phyloP scores from a whole-genome alignment of 257 asterid species.

The Nicotiana sylvestris region DNA sequence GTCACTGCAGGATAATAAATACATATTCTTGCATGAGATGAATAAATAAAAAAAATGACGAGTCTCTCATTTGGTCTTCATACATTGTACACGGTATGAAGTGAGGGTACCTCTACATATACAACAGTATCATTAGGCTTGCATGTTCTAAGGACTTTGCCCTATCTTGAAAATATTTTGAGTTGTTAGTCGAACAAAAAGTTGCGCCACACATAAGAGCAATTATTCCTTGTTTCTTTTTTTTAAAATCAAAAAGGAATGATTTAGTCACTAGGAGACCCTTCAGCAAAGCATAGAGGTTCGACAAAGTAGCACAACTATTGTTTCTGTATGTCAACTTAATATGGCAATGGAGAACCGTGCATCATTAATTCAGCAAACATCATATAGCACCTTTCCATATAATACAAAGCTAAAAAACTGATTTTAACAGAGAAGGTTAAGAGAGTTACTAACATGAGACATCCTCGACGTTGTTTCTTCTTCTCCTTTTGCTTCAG shows the following conservation, averaged over 20 bases:
- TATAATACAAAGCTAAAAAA: background rate
- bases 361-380: background rate
- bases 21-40: background rate
- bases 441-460: slow-evolving; percentile 44
- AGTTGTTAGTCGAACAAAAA: background rate
- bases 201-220: background rate
- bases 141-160: background rate
- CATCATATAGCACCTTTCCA: slow-evolving; percentile 5
- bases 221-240: background rate
- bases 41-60: background rate
- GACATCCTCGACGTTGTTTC: slow-evolving; percentile 57
- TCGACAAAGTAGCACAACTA: background rate
- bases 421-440: background rate
- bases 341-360: background rate
- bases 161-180: background rate
- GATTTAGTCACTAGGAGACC: background rate
- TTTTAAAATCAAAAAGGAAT: background rate
- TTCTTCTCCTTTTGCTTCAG: slow-evolving; percentile 77
- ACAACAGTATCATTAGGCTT: background rate
- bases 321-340: background rate
- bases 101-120: background rate
- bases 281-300: background rate
- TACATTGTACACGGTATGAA: background rate
- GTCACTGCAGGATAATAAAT: background rate
- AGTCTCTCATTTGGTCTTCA: background rate